Conservation (phyloP, 2,329 filamentous ascomycete genomes). For the Trichoderma polysporum region DNA sequence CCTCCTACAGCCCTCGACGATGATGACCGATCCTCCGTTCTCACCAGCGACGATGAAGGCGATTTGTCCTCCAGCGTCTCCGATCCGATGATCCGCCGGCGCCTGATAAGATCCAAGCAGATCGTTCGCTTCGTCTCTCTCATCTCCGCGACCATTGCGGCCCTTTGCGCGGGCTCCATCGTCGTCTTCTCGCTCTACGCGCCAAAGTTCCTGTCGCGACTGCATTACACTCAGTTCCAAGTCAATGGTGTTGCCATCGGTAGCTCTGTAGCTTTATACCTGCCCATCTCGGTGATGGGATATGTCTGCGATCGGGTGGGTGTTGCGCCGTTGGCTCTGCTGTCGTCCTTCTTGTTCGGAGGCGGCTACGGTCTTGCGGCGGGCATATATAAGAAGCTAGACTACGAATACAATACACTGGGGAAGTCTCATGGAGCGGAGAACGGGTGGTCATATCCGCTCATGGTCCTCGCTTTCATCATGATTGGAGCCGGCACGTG, state of each 20-base stretch:
- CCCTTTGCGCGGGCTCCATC: slow-evolving; percentile 84
- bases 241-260: slow-evolving; percentile 89
- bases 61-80: slow-evolving; percentile 2
- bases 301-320: slow-evolving; percentile 89
- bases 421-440: slow-evolving; percentile 41
- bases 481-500: slow-evolving; percentile 80
- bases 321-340: slow-evolving; percentile 71
- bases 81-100: slow-evolving; percentile 25
- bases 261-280: slow-evolving; percentile 84
- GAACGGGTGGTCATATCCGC: slow-evolving; percentile 65
- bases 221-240: slow-evolving; percentile 87
- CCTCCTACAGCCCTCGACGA: slow-evolving; percentile 20
- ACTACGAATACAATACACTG: slow-evolving; percentile 46
- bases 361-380: slow-evolving; percentile 82
- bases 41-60: slow-evolving; percentile 19
- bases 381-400: slow-evolving; percentile 62
- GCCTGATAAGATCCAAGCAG: slow-evolving; percentile 32
- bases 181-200: slow-evolving; percentile 94
- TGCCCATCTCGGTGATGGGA: slow-evolving; percentile 86
- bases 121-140: slow-evolving; percentile 51
- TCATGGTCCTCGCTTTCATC: slow-evolving; percentile 85
- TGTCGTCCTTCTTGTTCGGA: slow-evolving; percentile 73
- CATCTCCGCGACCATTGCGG: slow-evolving; percentile 52
- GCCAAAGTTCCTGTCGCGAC: slow-evolving; percentile 79
- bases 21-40: slow-evolving; percentile 28